phyloP scores from a whole-genome alignment of 73 alveolate species.

The Symbiodinium natans region DNA sequence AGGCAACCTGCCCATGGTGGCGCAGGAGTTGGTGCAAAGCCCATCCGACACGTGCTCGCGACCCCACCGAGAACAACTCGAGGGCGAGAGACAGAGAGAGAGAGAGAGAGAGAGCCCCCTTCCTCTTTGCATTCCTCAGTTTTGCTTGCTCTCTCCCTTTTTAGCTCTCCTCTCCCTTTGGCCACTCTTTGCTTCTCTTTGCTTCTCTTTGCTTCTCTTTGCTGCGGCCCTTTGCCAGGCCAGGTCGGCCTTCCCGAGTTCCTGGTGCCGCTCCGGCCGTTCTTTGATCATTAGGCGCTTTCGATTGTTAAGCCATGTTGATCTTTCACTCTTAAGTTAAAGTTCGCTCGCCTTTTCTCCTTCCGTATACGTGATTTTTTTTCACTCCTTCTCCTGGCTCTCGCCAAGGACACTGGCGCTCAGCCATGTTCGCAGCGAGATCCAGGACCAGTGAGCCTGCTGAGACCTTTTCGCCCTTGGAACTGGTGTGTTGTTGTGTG shows the following conservation, averaged over 20 bases:
- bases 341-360: neutral
- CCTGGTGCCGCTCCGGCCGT: constrained; percentile 39
- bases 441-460: too few species aligned
- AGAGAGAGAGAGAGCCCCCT: too few species aligned
- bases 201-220: neutral
- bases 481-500: too few species aligned
- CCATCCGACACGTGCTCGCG: neutral
- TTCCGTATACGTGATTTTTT: neutral
- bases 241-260: constrained; percentile 65
- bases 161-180: too few species aligned
- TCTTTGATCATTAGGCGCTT: neutral
- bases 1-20: constrained; percentile 75
- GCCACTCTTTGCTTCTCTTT: neutral
- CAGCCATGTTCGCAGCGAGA: constrained; percentile 41
- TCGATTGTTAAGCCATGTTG: neutral
- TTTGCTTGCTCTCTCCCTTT: neutral
- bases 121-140: neutral
- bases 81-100: too few species aligned
- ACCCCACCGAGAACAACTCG: too few species aligned
- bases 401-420: constrained; percentile 59
- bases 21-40: constrained; percentile 75
- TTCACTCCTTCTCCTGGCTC: neutral
- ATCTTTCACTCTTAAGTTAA: neutral
- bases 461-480: too few species aligned
- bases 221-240: constrained; percentile 5